Percentiles rank a stretch among this genome's conserved stretches.
These are phyloP conservation scores for Amborella trichopoda DNA, from an alignment of 164 flowering plant genomes.

Conservation along the genomic window DNA sequence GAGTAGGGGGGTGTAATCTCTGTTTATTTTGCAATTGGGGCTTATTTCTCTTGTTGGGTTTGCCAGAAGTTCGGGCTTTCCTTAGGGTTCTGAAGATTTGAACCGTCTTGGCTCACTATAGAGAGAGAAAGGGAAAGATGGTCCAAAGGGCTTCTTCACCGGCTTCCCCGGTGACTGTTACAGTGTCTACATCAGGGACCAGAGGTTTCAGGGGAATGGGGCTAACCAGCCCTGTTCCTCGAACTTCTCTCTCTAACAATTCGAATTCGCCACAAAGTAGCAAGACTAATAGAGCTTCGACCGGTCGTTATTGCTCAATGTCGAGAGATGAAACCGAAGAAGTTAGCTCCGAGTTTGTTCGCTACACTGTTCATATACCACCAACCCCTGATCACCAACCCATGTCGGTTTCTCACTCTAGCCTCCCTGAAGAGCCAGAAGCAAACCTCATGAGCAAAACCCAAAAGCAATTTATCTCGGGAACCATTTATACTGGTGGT, in stretches of 20 bases:
- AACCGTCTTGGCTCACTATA: no score
- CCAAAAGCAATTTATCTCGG: conserved; percentile 31
- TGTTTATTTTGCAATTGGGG: no score
- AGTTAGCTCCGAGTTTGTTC: conserved; percentile 33
- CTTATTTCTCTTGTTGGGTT: no score
- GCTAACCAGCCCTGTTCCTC: conserved; percentile 52
- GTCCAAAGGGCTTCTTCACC: conserved; percentile 39
- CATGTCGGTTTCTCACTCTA: conserved; percentile 27
- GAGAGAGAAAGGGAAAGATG: conserved; percentile 17
- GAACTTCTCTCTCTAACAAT: conserved; percentile 46
- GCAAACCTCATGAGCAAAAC: conserved; percentile 9
- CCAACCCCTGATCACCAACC: conserved; percentile 68
- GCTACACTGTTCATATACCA: conserved; percentile 79
- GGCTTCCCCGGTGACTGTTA: conserved; percentile 66
- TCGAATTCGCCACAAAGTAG: conserved; percentile 43
- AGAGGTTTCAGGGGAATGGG: conserved; percentile 31
- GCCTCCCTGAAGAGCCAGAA: conserved; percentile 17
- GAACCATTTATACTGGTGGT: conserved; percentile 78
- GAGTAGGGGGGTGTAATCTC: no score
- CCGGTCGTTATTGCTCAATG: conserved; percentile 32
- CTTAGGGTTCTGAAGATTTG: no score
- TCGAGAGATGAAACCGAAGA: conserved; percentile 27
- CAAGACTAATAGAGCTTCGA: conserved; percentile 16
- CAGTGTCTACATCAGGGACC: conserved; percentile 47
- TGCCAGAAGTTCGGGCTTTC: no score